A percentile compares a stretch with the other conserved stretches of the same genome.
Conservation (phyloP, 805 yeast genomes). For the Ogataea ganodermae region DNA sequence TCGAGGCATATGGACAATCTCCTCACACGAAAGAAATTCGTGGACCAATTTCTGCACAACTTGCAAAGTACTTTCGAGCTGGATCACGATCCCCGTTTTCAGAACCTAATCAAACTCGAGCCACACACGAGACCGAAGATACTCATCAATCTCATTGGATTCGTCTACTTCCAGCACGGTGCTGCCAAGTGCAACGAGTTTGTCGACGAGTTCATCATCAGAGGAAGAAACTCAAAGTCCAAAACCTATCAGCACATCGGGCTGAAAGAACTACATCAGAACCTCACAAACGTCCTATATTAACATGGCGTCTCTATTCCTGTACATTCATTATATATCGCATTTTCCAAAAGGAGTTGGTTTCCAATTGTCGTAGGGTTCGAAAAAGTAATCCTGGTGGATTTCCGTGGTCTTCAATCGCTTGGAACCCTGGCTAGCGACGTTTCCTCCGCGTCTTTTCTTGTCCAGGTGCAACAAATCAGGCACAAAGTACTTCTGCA, state of each 20-base stretch:
- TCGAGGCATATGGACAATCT: conserved; percentile 8
- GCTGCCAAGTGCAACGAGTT: conserved; percentile 19
- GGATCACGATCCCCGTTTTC: conserved; percentile 7
- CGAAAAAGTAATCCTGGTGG: conserved; percentile 30
- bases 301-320: background rate
- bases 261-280: conserved; percentile 23
- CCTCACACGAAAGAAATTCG: conserved; percentile 20
- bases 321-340: conserved; percentile 2
- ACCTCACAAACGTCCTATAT: conserved; percentile 1
- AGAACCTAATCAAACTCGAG: conserved; percentile 23
- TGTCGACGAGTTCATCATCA: conserved; percentile 32
- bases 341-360: conserved; percentile 56
- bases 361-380: conserved; percentile 43
- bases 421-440: too few relatives aligned
- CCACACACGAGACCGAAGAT: conserved; percentile 21
- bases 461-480: conserved; percentile 4
- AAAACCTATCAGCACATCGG: conserved; percentile 31
- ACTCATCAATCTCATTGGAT: conserved; percentile 29
- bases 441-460: conserved; percentile 6
- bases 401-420: background rate
- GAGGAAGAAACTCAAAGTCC: conserved; percentile 21
- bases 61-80: conserved; percentile 12
- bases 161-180: conserved; percentile 29
- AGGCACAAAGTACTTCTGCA: conserved; percentile 28
- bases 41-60: conserved; percentile 25